Percentiles rank a stretch among this genome's conserved stretches.
Conservation (phyloP, 352 stramenopile species). For the Phytophthora constricta region DNA sequence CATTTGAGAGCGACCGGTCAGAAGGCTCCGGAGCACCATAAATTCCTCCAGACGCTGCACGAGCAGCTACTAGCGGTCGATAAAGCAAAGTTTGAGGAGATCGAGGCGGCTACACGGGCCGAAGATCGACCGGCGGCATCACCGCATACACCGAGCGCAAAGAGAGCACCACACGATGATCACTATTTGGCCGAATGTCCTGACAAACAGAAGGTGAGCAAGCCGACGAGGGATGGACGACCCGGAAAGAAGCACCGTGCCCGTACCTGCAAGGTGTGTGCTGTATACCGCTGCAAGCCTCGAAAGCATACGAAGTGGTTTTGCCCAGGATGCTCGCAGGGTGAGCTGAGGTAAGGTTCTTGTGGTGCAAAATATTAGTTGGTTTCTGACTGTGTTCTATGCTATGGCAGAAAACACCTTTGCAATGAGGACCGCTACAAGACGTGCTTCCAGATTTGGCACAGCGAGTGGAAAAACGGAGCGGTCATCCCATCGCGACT, state of each 20-base stretch:
- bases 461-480: neutral
- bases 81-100: neutral
- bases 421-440: neutral
- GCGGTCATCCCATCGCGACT: neutral
- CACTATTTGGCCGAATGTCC: neutral
- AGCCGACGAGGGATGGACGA: neutral
- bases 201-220: neutral
- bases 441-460: neutral
- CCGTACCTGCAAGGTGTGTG: neutral
- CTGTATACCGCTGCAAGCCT: neutral
- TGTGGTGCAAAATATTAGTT: too few species aligned
- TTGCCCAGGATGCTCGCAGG: neutral
- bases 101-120: neutral
- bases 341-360: neutral
- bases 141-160: neutral
- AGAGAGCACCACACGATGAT: neutral
- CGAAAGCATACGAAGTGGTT: neutral
- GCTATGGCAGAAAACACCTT: neutral
- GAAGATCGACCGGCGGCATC: neutral
- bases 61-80: neutral
- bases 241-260: neutral
- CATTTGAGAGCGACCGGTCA: neutral
- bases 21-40: neutral
- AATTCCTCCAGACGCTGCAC: neutral
- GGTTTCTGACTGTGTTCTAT: neutral